A percentile compares a stretch with the other conserved stretches of the same genome.
These are phyloP conservation scores for Xylaria intraflava DNA, from an alignment of 495 filamentous ascomycete species.

Conservation along the genomic window DNA sequence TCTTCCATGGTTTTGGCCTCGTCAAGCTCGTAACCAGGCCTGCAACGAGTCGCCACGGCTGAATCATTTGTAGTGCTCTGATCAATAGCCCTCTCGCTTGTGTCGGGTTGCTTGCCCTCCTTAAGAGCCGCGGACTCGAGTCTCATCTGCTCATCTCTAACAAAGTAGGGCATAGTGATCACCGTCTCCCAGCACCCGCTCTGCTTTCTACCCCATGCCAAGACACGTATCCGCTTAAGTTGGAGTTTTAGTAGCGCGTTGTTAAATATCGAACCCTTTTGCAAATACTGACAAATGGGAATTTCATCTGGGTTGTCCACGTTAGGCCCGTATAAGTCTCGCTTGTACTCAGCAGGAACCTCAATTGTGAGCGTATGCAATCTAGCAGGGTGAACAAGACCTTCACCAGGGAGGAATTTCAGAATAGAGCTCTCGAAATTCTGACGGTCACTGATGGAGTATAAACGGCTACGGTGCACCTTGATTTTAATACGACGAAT, in stretches of 20 bases:
- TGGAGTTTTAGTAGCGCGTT: conserved; percentile 14
- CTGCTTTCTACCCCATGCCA: conserved; percentile 14
- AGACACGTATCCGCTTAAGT: conserved; percentile 22
- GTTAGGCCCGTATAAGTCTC: not conserved
- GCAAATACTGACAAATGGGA: conserved; percentile 20
- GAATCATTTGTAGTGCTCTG: not conserved
- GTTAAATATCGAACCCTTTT: not conserved
- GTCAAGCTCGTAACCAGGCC: not conserved
- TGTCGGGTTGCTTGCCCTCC: not conserved
- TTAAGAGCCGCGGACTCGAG: not conserved
- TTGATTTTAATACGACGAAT: conserved; percentile 33
- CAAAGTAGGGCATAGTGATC: conserved; percentile 11
- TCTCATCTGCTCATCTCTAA: conserved; percentile 10
- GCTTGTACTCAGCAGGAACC: conserved; percentile 7
- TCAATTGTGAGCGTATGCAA: conserved; percentile 31
- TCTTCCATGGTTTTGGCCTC: conserved; percentile 2
- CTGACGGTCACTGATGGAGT: not conserved
- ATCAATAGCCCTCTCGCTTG: not conserved
- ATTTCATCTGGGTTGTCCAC: not conserved
- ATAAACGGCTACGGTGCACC: conserved; percentile 27
- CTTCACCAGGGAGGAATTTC: conserved; percentile 15
- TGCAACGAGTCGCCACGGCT: not conserved
- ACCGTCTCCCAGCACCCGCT: conserved; percentile 11
- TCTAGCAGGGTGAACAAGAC: conserved; percentile 16
- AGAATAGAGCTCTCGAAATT: conserved; percentile 10